phyloP scores from a whole-genome alignment of 208 protist genomes.

The Crithidia sp. region DNA sequence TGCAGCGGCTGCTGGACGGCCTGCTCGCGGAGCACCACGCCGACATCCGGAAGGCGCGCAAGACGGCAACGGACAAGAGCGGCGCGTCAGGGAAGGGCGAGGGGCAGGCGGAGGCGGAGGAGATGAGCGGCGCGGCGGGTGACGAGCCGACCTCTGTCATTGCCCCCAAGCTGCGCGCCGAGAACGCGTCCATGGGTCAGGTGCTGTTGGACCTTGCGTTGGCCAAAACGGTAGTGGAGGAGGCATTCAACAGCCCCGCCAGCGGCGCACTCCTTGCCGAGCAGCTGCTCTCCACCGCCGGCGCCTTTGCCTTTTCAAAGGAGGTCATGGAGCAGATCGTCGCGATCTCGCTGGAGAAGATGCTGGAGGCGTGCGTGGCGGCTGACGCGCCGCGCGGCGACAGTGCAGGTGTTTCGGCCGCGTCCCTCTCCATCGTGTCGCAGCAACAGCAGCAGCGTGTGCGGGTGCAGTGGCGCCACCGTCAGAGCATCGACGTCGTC shows the following conservation, averaged over 20 bases:
- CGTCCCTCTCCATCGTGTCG: slow-evolving; percentile 22
- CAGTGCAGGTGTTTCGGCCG: not conserved
- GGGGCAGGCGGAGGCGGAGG: slow-evolving; percentile 1
- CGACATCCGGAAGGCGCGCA: slow-evolving; percentile 31
- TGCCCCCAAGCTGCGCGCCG: slow-evolving; percentile 44
- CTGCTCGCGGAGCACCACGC: slow-evolving; percentile 48
- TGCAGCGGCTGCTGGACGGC: slow-evolving; percentile 48
- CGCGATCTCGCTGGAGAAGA: slow-evolving; percentile 30
- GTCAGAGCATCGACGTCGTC: slow-evolving; percentile 27
- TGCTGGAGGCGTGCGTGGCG: slow-evolving; percentile 37
- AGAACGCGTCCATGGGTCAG: slow-evolving; percentile 65
- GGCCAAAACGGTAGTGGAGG: slow-evolving; percentile 69
- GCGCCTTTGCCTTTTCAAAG: slow-evolving; percentile 50
- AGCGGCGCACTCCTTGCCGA: slow-evolving; percentile 50
- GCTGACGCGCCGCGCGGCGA: slow-evolving; percentile 1
- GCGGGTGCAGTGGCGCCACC: slow-evolving; percentile 29
- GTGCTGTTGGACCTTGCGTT: slow-evolving; percentile 77
- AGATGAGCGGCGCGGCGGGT: not conserved
- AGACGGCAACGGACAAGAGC: slow-evolving; percentile 5
- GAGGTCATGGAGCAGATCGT: slow-evolving; percentile 43
- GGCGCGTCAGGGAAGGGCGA: not conserved
- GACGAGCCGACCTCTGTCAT: slow-evolving; percentile 31
- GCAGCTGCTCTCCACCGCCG: slow-evolving; percentile 47
- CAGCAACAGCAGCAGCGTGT: slow-evolving; percentile 32
- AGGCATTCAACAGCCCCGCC: slow-evolving; percentile 62